Evolutionary conservation across 2,329 filamentous ascomycete species (phyloP), one percentile per base, ranked within the genome.

Genomic region (Neonectria punicea): DNA sequence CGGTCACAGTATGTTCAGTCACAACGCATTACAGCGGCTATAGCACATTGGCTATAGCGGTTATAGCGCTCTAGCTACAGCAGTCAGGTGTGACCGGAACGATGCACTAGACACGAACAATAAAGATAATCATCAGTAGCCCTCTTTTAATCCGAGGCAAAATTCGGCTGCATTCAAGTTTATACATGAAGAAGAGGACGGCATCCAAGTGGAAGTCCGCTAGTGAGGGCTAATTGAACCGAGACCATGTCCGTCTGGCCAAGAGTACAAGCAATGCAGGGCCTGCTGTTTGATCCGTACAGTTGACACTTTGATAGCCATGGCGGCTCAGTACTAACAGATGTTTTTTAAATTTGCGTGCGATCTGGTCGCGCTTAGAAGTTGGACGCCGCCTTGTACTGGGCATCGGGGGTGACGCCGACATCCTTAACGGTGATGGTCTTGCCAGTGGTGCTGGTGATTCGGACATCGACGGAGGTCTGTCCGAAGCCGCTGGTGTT

Each of bases 401-500:
- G 66, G 16, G 74, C 68, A 9, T 75, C 73, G 20, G 76, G 67
- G 16, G 70, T 75, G 41, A 87, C 77, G 16, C 78, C 78, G 2
- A 90, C 86, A 20, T 80, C 76, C 67, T 84, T 85, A 8, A 90
- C 83, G 7, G 81, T 77, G 13, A 90, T 79, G 0, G 73, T 80
- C 67, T 82, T 80, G 1, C 89, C 88, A 47, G 81, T 81, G 3
- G 78, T 73, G 65, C 85, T 84, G 1, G 87, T 90, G 41, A 90
- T 81, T 65, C 82, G 83, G 39, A 91, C 81, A 68, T 86, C 82
- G 1, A 90, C 86, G 3, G 76, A 83, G 9, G 81, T 76, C 0
- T 82, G 83, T 0, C 87, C 86, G 70, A 88, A 89, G 0, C 89
- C 89, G 62, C 81, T 80, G 0, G 79, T 62, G 69, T 89, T 83